Percentiles rank a stretch among this genome's conserved stretches.
phyloP scores from a whole-genome alignment of 345 rosid species.

The Rhizophora apiculata region DNA sequence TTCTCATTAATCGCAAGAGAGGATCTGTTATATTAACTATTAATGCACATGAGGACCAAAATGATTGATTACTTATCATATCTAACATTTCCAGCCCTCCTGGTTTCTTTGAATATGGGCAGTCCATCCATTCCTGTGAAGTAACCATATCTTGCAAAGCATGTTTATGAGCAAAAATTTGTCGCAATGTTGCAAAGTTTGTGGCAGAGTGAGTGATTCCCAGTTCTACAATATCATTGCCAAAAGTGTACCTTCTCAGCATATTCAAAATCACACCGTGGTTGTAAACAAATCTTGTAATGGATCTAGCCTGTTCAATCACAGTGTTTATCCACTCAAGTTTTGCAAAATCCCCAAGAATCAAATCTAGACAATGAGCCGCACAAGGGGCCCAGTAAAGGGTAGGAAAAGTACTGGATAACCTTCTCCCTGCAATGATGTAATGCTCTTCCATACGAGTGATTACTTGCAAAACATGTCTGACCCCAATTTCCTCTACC shows the following conservation, averaged over 20 bases:
- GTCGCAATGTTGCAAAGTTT: slow-evolving; percentile 56
- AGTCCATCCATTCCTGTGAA: slow-evolving; percentile 83
- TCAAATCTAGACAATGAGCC: slow-evolving; percentile 27
- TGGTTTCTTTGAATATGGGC: slow-evolving; percentile 58
- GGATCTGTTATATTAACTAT: slow-evolving; percentile 52
- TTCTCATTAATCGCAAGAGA: slow-evolving; percentile 57
- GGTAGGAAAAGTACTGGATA: slow-evolving; percentile 13
- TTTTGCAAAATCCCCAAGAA: slow-evolving; percentile 22
- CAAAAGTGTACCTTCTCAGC: slow-evolving; percentile 59
- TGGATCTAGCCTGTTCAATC: slow-evolving; percentile 23
- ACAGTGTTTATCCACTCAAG: slow-evolving; percentile 18
- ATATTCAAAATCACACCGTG: slow-evolving; percentile 61
- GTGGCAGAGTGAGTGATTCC: slow-evolving; percentile 53
- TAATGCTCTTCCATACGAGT: slow-evolving; percentile 24
- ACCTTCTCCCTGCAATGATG: slow-evolving; percentile 13
- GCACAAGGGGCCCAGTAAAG: slow-evolving; percentile 31
- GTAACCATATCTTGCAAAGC: slow-evolving; percentile 72
- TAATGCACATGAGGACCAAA: slow-evolving; percentile 68
- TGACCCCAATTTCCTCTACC: slow-evolving; percentile 22
- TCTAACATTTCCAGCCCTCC: slow-evolving; percentile 71
- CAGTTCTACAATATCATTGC: slow-evolving; percentile 66
- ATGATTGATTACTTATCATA: slow-evolving; percentile 54
- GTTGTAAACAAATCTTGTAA: slow-evolving; percentile 27
- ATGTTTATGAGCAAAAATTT: slow-evolving; percentile 49
- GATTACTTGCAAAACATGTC: slow-evolving; percentile 26